Evolutionary conservation across 352 stramenopile species (phyloP).

Genomic region (Phytophthora ramorum): DNA sequence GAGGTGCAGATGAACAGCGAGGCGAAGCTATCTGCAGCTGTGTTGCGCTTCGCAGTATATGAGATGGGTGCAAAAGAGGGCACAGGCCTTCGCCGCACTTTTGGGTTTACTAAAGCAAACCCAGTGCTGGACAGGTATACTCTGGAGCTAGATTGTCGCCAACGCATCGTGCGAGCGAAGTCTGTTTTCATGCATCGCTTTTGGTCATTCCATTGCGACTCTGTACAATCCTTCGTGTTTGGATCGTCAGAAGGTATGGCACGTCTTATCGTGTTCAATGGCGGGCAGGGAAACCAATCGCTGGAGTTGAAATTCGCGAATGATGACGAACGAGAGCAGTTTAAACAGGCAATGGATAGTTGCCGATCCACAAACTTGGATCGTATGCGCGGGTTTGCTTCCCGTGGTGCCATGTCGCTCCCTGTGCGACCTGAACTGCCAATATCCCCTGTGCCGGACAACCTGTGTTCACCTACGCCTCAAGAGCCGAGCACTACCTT

Average conservation of each 20-base stretch:
- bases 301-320: constrained; percentile 82
- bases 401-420: constrained; percentile 22
- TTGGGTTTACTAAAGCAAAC: constrained; percentile 76
- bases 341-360: constrained; percentile 67
- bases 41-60: constrained; percentile 79
- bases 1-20: constrained; percentile 41
- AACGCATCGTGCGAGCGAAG: constrained; percentile 77
- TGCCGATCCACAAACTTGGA: constrained; percentile 53
- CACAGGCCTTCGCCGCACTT: constrained; percentile 58
- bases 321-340: constrained; percentile 69
- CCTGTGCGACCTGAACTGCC: constrained; percentile 29
- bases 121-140: constrained; percentile 81
- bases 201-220: constrained; percentile 82
- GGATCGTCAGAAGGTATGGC: constrained; percentile 50
- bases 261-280: constrained; percentile 60
- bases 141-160: constrained; percentile 74
- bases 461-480: constrained; percentile 19
- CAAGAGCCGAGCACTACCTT: constrained; percentile 35
- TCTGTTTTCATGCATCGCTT: constrained; percentile 87
- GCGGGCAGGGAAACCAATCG: constrained; percentile 56
- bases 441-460: constrained; percentile 35
- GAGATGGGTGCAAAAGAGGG: constrained; percentile 72
- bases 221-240: constrained; percentile 56
- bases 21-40: constrained; percentile 60
- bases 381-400: constrained; percentile 45